Percentiles rank a stretch among this genome's conserved stretches.
These are phyloP conservation scores for Mycena capillaripes DNA, from an alignment of 768 basidiomycete genomes.

Conservation along the genomic window DNA sequence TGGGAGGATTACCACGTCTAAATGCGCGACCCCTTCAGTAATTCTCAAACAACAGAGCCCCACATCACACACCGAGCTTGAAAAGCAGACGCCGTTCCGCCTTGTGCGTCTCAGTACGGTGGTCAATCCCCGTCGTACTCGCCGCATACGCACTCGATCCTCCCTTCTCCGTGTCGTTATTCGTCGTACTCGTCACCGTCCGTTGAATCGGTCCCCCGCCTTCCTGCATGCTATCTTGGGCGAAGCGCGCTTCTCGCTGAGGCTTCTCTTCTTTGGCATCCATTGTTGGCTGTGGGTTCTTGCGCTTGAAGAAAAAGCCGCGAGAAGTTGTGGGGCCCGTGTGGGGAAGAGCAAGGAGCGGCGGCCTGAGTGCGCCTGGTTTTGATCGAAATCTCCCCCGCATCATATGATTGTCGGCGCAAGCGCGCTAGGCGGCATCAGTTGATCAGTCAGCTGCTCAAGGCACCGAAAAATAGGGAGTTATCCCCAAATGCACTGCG, in stretches of 20 bases:
- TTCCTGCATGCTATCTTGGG: background rate
- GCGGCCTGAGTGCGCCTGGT: too few species aligned
- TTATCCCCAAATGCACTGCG: too few species aligned
- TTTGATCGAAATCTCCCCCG: too few species aligned
- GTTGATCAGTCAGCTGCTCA: too few species aligned
- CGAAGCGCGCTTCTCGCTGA: slow-evolving; percentile 11
- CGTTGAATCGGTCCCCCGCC: slow-evolving; percentile 1
- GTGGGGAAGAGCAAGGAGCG: too few species aligned
- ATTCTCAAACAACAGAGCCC: background rate
- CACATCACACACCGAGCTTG: slow-evolving; percentile 15
- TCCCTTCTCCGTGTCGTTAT: slow-evolving; percentile 16
- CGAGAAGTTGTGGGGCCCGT: too few species aligned
- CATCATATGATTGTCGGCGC: too few species aligned
- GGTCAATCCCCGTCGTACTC: slow-evolving; percentile 23
- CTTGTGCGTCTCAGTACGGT: slow-evolving; percentile 9
- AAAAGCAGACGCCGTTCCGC: slow-evolving; percentile 12
- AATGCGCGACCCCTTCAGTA: background rate
- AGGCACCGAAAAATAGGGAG: too few species aligned
- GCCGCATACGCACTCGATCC: slow-evolving; percentile 23
- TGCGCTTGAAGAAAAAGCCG: background rate
- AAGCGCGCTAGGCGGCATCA: too few species aligned
- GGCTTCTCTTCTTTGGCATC: slow-evolving; percentile 14
- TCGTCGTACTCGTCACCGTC: slow-evolving; percentile 13
- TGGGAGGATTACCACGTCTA: slow-evolving; percentile 27
- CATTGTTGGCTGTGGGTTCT: background rate